These are phyloP conservation scores for Hyaloperonospora arabidopsidis DNA, from an alignment of 352 stramenopile species.

Conservation along the genomic window DNA sequence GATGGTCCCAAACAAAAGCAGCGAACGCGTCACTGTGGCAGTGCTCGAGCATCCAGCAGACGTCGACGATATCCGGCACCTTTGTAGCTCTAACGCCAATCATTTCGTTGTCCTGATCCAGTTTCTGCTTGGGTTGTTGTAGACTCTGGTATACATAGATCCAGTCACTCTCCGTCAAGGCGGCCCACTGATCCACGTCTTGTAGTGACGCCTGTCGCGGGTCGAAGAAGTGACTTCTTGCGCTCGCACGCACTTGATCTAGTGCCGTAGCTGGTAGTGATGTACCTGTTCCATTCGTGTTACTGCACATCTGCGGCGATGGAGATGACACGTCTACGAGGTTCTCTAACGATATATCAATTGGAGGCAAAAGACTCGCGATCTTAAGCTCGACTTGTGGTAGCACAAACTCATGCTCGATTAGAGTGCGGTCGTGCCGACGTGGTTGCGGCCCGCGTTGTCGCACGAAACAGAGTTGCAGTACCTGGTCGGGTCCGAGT, in stretches of 20 bases:
- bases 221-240: conserved; percentile 20
- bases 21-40: conserved; percentile 37
- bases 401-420: conserved; percentile 47
- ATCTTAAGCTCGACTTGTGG: conserved; percentile 35
- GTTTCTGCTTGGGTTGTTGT: conserved; percentile 5
- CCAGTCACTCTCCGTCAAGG: conserved; percentile 42
- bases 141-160: conserved; percentile 20
- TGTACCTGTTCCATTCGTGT: neutral
- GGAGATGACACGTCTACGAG: conserved; percentile 9
- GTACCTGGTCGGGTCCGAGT: conserved; percentile 36
- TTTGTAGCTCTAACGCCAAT: neutral
- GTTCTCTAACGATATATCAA: conserved; percentile 22
- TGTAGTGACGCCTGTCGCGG: conserved; percentile 23
- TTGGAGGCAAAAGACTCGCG: conserved; percentile 29
- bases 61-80: conserved; percentile 16
- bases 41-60: conserved; percentile 34
- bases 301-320: neutral
- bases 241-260: conserved; percentile 15
- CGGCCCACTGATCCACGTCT: conserved; percentile 24
- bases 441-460: conserved; percentile 22
- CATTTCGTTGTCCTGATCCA: conserved; percentile 6
- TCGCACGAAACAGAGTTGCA: conserved; percentile 54
- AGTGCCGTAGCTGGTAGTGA: neutral
- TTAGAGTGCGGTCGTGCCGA: conserved; percentile 13
- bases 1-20: conserved; percentile 44